These are phyloP conservation scores for Piromyces sp. DNA, from an alignment of 192 early-diverging fungal species.

Conservation along the genomic window DNA sequence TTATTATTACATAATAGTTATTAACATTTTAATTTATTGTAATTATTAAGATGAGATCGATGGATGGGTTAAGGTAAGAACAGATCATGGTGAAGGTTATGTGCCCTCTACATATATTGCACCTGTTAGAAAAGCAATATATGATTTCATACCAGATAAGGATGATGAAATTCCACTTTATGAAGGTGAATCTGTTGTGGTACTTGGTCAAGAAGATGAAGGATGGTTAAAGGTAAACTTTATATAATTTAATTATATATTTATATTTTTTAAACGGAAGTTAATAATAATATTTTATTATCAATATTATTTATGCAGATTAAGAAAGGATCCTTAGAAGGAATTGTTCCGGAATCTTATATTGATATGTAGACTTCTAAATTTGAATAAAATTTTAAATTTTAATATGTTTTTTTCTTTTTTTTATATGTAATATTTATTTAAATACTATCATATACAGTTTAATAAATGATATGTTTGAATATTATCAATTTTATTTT, in stretches of 20 bases:
- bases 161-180: background rate
- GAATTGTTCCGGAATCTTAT: background rate
- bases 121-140: background rate
- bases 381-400: no score
- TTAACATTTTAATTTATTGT: no score
- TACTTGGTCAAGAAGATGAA: background rate
- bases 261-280: background rate
- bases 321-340: background rate
- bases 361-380: background rate
- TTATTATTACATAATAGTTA: no score
- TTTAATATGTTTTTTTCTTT: no score
- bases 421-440: no score
- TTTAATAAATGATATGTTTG: no score
- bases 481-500: no score
- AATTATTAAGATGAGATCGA: background rate
- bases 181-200: background rate
- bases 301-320: background rate
- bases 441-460: no score
- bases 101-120: background rate
- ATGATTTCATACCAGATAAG: background rate
- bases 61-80: background rate
- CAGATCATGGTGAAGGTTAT: background rate
- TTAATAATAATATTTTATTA: no score
- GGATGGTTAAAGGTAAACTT: background rate
- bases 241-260: background rate